A percentile compares a stretch with the other conserved stretches of the same genome.
Evolutionary conservation across 257 asterid genomes (phyloP).

Genomic region (Capsicum rhomboideum): DNA sequence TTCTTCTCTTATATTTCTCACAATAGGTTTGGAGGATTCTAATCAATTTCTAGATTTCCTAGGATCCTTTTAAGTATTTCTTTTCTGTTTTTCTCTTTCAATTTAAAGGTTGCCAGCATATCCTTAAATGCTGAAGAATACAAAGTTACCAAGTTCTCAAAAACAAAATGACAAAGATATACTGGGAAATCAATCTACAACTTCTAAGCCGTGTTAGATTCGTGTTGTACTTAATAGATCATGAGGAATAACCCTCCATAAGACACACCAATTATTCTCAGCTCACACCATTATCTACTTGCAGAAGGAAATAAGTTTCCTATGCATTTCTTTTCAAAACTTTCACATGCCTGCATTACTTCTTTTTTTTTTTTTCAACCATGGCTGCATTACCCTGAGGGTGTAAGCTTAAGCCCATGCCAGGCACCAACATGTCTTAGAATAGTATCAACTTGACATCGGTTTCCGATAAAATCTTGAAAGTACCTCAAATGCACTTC

Average conservation of each 20-base stretch:
- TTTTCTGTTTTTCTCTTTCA: too few species aligned
- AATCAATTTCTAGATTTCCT: too few species aligned
- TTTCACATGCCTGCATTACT: neutral
- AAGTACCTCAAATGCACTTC: neutral
- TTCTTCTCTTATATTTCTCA: too few species aligned
- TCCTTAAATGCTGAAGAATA: too few species aligned
- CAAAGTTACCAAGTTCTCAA: too few species aligned
- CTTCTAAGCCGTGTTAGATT: neutral
- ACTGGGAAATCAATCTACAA: neutral
- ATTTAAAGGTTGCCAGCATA: too few species aligned
- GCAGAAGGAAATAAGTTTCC: neutral
- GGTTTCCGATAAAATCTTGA: neutral
- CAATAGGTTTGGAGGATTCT: too few species aligned
- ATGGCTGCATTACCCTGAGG: neutral
- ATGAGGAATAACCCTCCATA: slow-evolving; percentile 1
- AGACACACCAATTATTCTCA: neutral
- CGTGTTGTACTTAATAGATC: neutral
- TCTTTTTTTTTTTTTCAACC: neutral
- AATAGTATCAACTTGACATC: neutral
- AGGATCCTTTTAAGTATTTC: too few species aligned
- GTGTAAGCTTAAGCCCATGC: neutral
- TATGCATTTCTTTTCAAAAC: neutral
- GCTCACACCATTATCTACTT: neutral
- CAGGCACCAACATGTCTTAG: neutral
- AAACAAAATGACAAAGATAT: neutral